Percentiles rank a stretch among this genome's conserved stretches.
These are phyloP conservation scores for Eustoma russellianum DNA, from an alignment of 257 asterid genomes.

Conservation along the genomic window DNA sequence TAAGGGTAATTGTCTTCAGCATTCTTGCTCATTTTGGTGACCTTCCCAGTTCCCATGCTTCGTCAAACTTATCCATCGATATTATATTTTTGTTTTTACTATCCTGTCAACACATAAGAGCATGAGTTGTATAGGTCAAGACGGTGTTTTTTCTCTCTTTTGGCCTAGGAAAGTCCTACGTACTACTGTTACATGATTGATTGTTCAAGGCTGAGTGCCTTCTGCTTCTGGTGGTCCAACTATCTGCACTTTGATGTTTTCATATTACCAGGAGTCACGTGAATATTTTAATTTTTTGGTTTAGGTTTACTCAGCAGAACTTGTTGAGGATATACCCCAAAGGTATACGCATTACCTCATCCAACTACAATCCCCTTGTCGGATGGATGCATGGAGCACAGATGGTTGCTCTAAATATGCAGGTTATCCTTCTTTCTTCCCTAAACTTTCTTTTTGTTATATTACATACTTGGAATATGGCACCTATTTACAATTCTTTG, in stretches of 20 bases:
- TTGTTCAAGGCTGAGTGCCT: not conserved
- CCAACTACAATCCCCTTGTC: constrained; percentile 85
- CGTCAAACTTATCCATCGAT: too few relatives aligned
- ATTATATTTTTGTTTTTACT: too few relatives aligned
- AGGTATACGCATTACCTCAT: constrained; percentile 81
- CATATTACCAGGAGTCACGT: not conserved
- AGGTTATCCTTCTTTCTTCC: constrained; percentile 38
- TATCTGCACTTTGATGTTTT: not conserved
- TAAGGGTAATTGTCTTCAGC: not conserved
- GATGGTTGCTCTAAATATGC: constrained; percentile 96
- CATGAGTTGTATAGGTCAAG: not conserved
- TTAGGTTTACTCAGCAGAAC: constrained; percentile 75
- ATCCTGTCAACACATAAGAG: not conserved
- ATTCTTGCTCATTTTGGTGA: too few relatives aligned
- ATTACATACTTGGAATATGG: not conserved
- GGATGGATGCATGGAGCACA: constrained; percentile 98
- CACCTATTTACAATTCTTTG: constrained; percentile 9
- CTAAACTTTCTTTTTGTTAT: not conserved
- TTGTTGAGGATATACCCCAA: constrained; percentile 77
- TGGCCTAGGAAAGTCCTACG: too few relatives aligned
- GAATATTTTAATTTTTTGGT: constrained; percentile 5
- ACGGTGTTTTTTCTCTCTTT: not conserved
- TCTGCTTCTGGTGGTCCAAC: not conserved
- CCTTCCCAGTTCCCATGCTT: too few relatives aligned
- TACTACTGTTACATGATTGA: not conserved